phyloP scores from a whole-genome alignment of 495 filamentous ascomycete genomes.

The Aspergillus sclerotiicarbonarius region DNA sequence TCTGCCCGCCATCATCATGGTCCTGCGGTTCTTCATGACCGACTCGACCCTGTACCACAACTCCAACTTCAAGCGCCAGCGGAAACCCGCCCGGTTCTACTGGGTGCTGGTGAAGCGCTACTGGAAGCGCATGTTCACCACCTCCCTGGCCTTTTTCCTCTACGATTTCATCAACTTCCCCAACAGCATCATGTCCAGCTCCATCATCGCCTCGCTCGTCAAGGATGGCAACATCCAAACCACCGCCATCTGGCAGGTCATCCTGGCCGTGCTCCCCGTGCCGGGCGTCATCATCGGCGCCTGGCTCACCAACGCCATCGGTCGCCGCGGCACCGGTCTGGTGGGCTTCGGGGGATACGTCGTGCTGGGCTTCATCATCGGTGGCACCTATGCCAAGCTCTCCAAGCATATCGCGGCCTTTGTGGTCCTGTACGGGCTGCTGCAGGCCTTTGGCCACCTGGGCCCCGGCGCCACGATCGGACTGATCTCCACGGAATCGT shows the following conservation, averaged over 20 bases:
- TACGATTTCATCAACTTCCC: slow-evolving; percentile 41
- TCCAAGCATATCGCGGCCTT: slow-evolving; percentile 35
- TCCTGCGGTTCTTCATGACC: slow-evolving; percentile 32
- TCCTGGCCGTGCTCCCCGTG: slow-evolving; percentile 34
- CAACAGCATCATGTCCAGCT: slow-evolving; percentile 39
- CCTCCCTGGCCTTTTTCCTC: slow-evolving; percentile 35
- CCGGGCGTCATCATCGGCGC: slow-evolving; percentile 35
- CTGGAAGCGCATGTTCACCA: slow-evolving; percentile 29
- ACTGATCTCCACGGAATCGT: slow-evolving; percentile 32
- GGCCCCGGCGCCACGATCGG: slow-evolving; percentile 37
- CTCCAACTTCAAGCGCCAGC: slow-evolving; percentile 28
- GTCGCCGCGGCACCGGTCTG: slow-evolving; percentile 33
- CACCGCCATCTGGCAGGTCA: slow-evolving; percentile 38
- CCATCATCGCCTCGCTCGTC: slow-evolving; percentile 38
- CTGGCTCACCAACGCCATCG: slow-evolving; percentile 33
- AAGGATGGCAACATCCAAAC: slow-evolving; percentile 29
- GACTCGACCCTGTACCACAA: slow-evolving; percentile 34
- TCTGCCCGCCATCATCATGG: slow-evolving; percentile 28
- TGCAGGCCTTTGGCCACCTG: slow-evolving; percentile 38
- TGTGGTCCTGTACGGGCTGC: slow-evolving; percentile 36
- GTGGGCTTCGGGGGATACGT: slow-evolving; percentile 33
- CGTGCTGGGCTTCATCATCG: slow-evolving; percentile 37
- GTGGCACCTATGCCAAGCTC: slow-evolving; percentile 26
- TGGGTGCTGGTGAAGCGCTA: slow-evolving; percentile 28
- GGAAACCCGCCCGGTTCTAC: slow-evolving; percentile 22